Evolutionary conservation across 352 stramenopile genomes (phyloP), one percentile per base, ranked within the genome.

Genomic region (Pythium myriotylum): DNA sequence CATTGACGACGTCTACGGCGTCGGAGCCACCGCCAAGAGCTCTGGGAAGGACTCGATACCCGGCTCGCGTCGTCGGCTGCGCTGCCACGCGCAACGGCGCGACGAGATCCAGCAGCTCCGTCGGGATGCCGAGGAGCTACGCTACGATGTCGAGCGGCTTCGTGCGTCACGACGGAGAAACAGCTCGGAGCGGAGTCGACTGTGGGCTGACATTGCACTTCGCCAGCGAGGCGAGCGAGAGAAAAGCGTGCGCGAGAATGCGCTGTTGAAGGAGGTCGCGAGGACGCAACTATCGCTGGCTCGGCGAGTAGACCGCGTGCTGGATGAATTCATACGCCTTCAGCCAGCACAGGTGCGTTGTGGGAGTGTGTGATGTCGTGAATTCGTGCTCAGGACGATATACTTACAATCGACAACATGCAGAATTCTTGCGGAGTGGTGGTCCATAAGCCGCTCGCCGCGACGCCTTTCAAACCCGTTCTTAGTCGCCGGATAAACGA

Each of bases 1-100:
- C 27, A 53, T 62, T 22, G 54, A 62, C 19, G 29, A 46, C 2
- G 43, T 23, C 27, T 43, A 62, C 19, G 43, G 27, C 20, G 29
- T 10, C 5, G 29, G 10, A 5, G 10, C 29, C 5, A 35, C 5
- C 29, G 29, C 29, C 5, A 35, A 10, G 5, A 10, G 5, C 29
- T 10, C 29, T 10, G 5, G 29, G 5, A 10, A 35, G 29, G 29
- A 35, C 29, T 10, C 10, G 29, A 10, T 5, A 5, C 5, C 5
- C 29, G 29, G 29, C 12, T 24, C 16, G 29, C 29, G 29, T 35
- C 29, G 29, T 5, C 29, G 29, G 5, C 5, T 35, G 29, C 29
- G 29, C 29, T 35, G 23, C 22, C 20, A 33, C 24, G n/a, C 5
- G 20, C 43, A 23, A 14, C 43, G 26, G 13, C 20, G 6, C 43